Percentiles rank a stretch among this genome's conserved stretches.
phyloP scores from a whole-genome alignment of 192 early-diverging fungal genomes.

The Coemansia sp. region DNA sequence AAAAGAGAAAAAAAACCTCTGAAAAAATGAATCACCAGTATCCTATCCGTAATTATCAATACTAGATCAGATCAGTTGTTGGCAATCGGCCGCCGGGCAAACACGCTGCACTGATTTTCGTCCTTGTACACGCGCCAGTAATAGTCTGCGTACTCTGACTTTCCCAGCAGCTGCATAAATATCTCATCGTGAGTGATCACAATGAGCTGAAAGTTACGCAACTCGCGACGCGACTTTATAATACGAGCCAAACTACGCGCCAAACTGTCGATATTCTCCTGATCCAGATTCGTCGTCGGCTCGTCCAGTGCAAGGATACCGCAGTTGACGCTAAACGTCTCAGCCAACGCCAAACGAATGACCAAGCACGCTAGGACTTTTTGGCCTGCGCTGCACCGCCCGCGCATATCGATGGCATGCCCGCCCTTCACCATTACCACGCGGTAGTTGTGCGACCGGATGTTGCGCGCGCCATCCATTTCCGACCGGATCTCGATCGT shows the following conservation, averaged over 20 bases:
- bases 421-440: constrained; percentile 92
- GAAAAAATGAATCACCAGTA: not conserved
- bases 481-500: constrained; percentile 94
- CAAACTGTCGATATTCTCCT: constrained; percentile 81
- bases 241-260: constrained; percentile 78
- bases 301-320: constrained; percentile 95
- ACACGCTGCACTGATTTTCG: constrained; percentile 48
- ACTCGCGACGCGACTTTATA: constrained; percentile 72
- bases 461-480: constrained; percentile 65
- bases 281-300: constrained; percentile 96
- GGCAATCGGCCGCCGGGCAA: constrained; percentile 44
- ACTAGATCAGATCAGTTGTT: constrained; percentile 25
- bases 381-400: constrained; percentile 94
- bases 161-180: constrained; percentile 82
- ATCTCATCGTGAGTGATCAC: constrained; percentile 98
- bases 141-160: constrained; percentile 76
- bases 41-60: not conserved
- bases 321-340: constrained; percentile 89
- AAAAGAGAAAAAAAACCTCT: not conserved
- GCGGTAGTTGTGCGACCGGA: constrained; percentile 84
- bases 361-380: constrained; percentile 96
- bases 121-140: constrained; percentile 91
- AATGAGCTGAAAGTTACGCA: constrained; percentile 94
- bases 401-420: constrained; percentile 87
- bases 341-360: constrained; percentile 92